phyloP scores from a whole-genome alignment of 768 basidiomycete genomes.

The Lactifluus echinatus region DNA sequence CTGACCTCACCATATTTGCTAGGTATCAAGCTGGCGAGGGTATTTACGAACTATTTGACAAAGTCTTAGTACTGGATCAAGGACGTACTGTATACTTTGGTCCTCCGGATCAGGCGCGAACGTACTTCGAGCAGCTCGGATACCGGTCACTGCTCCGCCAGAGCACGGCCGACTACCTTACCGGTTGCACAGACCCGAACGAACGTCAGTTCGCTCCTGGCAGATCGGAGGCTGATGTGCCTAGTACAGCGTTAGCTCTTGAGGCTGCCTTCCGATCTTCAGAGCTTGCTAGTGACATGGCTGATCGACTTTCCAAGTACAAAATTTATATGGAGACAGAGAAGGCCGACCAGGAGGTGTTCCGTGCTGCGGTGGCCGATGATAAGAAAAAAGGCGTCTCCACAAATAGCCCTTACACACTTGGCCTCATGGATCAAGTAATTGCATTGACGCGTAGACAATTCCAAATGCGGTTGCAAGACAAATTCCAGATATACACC shows the following conservation, averaged over 20 bases:
- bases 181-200: slow-evolving; percentile 75
- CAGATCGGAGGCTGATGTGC: slow-evolving; percentile 47
- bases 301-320: slow-evolving; percentile 46
- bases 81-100: slow-evolving; percentile 83
- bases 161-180: slow-evolving; percentile 84
- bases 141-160: slow-evolving; percentile 74
- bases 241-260: slow-evolving; percentile 58
- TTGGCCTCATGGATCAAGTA: slow-evolving; percentile 71
- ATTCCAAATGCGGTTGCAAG: slow-evolving; percentile 66
- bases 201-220: slow-evolving; percentile 73
- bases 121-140: slow-evolving; percentile 70
- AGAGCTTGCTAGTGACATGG: slow-evolving; percentile 34
- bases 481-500: slow-evolving; percentile 68
- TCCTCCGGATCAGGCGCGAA: slow-evolving; percentile 60
- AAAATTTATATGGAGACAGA: slow-evolving; percentile 49
- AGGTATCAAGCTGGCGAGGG: slow-evolving; percentile 65
- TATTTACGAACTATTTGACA: slow-evolving; percentile 77
- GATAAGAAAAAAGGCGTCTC: slow-evolving; percentile 79
- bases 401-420: slow-evolving; percentile 74
- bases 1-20: slow-evolving; percentile 26
- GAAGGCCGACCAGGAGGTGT: slow-evolving; percentile 61
- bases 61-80: slow-evolving; percentile 75
- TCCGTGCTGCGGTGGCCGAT: slow-evolving; percentile 63
- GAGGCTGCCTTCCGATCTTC: slow-evolving; percentile 55
- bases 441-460: slow-evolving; percentile 61